These are phyloP conservation scores for Oryza coarctata DNA, from an alignment of 176 grass and related monocot species.

Conservation along the genomic window DNA sequence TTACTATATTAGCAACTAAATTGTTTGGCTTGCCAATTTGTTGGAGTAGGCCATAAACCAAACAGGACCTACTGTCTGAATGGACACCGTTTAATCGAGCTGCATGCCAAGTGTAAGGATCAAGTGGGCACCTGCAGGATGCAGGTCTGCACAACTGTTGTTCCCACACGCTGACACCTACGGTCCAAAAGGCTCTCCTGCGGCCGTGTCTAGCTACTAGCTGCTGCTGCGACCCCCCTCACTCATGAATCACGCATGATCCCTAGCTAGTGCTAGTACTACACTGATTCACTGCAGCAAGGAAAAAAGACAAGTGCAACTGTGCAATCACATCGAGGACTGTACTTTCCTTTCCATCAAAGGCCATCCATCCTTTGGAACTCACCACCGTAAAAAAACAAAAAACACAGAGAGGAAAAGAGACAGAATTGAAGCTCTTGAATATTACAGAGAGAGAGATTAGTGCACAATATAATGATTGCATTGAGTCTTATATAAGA, in stretches of 20 bases:
- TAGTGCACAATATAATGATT: too few species aligned
- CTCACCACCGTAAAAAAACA: not conserved
- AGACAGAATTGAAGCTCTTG: too few species aligned
- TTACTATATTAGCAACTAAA: too few species aligned
- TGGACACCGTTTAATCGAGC: too few species aligned
- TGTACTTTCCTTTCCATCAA: not conserved
- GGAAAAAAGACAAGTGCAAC: conserved; percentile 16
- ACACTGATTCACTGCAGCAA: not conserved
- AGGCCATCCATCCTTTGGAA: not conserved
- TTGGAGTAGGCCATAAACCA: too few species aligned
- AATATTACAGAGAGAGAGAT: too few species aligned
- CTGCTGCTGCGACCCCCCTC: not conserved
- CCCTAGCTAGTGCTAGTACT: not conserved
- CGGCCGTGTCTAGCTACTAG: not conserved
- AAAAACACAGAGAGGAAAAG: not conserved
- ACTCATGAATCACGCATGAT: not conserved
- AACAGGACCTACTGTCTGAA: too few species aligned
- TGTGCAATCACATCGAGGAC: not conserved
- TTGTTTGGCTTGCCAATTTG: too few species aligned
- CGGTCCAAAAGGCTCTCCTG: not conserved
- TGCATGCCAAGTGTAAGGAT: not conserved
- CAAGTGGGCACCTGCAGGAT: not conserved
- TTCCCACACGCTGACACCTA: not conserved
- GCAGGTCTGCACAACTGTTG: not conserved
- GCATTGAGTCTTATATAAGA: too few species aligned